Conservation (phyloP, 352 stramenopile species). For the Pythium myriotylum region DNA sequence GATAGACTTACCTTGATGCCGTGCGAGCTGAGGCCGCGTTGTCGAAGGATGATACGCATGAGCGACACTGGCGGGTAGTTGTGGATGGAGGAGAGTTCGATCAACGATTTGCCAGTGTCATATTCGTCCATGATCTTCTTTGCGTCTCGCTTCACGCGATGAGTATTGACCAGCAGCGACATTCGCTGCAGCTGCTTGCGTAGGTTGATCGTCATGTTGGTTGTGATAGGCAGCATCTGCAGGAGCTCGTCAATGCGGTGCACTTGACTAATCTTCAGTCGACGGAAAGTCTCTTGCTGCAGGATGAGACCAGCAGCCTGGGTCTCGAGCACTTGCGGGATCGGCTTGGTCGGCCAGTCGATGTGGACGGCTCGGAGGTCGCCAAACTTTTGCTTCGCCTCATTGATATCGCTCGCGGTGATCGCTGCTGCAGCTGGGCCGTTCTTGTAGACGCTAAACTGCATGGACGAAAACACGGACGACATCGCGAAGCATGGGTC, state of each 20-base stretch:
- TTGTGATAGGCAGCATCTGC: constrained; percentile 85
- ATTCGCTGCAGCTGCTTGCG: constrained; percentile 85
- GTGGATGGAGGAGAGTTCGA: constrained; percentile 70
- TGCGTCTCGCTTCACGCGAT: constrained; percentile 69
- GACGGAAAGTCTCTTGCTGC: constrained; percentile 87
- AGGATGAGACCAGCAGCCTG: constrained; percentile 78
- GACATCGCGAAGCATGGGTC: constrained; percentile 89
- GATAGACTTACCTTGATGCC: constrained; percentile 29
- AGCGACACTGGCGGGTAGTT: constrained; percentile 86
- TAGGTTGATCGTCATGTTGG: constrained; percentile 88
- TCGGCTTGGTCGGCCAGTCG: constrained; percentile 76
- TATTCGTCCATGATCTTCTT: constrained; percentile 69
- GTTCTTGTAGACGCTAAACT: constrained; percentile 71
- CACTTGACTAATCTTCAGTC: constrained; percentile 79
- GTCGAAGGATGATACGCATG: constrained; percentile 78
- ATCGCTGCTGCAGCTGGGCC: constrained; percentile 54
- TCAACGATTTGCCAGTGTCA: constrained; percentile 71
- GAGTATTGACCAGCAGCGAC: constrained; percentile 86
- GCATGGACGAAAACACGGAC: constrained; percentile 82
- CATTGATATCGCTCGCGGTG: constrained; percentile 48
- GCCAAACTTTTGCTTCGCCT: constrained; percentile 64
- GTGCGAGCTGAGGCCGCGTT: constrained; percentile 58
- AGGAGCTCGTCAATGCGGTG: constrained; percentile 81
- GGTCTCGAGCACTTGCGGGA: constrained; percentile 81
- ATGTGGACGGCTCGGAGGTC: constrained; percentile 52